Evolutionary conservation across 2,329 filamentous ascomycete genomes (phyloP), one percentile per base, ranked within the genome.

Genomic region (Trichoderma koningii): DNA sequence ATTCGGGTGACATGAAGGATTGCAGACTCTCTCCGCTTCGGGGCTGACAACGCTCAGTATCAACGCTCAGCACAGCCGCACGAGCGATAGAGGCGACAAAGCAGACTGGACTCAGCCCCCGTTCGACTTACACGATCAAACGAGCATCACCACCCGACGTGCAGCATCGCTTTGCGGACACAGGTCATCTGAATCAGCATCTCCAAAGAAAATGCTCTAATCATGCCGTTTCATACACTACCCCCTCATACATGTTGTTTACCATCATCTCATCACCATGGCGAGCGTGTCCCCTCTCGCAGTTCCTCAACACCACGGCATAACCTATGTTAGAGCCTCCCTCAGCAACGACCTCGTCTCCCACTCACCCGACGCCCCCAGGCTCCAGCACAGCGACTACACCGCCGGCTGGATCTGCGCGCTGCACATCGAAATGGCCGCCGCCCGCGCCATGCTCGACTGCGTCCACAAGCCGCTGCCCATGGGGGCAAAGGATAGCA

Each of bases 381-480:
- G 7, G 12, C 15, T 38, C n/a, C 56, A 50, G 44, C 23, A 52
- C 28, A 30, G 48, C n/a, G 52, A 67, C 53, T 77, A 76, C 53
- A 72, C 69, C 3, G 68, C 76, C 10, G 73, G 70, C 50, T 77
- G 74, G 75, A 65, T 77, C 7, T 73, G 73, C 63, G 74, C 74
- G 1, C 68, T 78, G 7, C 69, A 69, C 1, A 55, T 71, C 47
- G 75, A 78, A 65, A 70, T 73, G 45, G 69, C 73, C 6, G 75
- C 73, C 0, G 70, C 72, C 3, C 66, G 68, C 51, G 69, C 66
- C 17, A 70, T 76, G 69, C 70, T 77, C 1, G 75, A 77, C 59
- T 63, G 69, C n/a, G 51, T 68, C 21, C 69, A 76, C 53, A 28
- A 21, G 6, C n/a, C 50, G 14, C 30, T 66, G 17, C 47, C 60